These are phyloP conservation scores for Aspergillus tubingensis DNA, from an alignment of 2,329 filamentous ascomycete genomes.

Conservation along the genomic window DNA sequence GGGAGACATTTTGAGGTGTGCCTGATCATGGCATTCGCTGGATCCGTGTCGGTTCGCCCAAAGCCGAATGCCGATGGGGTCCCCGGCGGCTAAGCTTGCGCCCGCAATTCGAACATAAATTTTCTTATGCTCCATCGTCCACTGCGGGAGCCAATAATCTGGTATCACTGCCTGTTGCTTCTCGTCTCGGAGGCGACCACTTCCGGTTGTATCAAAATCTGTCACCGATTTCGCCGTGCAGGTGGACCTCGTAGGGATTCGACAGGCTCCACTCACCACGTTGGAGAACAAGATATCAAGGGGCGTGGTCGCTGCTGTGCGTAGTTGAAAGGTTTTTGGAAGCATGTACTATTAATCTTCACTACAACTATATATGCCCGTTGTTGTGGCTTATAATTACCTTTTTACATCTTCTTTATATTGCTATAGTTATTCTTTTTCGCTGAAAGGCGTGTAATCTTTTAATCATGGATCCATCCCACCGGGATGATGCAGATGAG, in stretches of 20 bases:
- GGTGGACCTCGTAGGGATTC: not conserved
- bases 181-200: not conserved
- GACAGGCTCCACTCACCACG: not conserved
- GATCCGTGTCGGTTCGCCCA: not conserved
- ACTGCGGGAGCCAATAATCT: not conserved
- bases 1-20: not conserved
- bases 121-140: not conserved
- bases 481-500: not conserved
- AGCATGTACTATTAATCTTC: not conserved
- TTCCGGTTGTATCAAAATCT: not conserved
- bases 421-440: not conserved
- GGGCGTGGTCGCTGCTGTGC: not conserved
- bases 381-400: not conserved
- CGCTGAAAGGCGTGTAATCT: not conserved
- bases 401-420: too few species aligned
- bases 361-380: not conserved
- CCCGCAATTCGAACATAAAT: not conserved
- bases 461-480: not conserved
- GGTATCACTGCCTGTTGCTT: not conserved
- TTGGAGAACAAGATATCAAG: not conserved
- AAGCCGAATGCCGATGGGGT: not conserved
- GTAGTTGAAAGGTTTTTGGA: not conserved
- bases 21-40: not conserved
- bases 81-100: not conserved
- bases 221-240: not conserved